These are phyloP conservation scores for Pythium sp. DNA, from an alignment of 352 stramenopile species.

Conservation along the genomic window DNA sequence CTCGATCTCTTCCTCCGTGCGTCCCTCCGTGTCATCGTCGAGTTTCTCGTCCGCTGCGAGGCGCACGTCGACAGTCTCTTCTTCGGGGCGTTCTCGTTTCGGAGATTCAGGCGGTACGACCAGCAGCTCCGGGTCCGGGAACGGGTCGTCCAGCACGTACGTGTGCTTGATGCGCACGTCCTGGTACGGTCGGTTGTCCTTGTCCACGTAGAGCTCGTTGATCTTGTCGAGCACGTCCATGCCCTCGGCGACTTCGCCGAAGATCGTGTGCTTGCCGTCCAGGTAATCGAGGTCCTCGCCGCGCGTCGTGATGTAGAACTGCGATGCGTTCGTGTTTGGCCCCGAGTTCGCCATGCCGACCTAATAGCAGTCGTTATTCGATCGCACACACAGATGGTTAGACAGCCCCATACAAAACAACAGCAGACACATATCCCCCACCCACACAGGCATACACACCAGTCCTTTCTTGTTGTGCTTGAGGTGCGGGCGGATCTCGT, in stretches of 20 bases:
- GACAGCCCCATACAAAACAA: neutral
- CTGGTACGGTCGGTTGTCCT: constrained; percentile 93
- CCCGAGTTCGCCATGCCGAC: constrained; percentile 86
- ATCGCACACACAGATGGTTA: neutral
- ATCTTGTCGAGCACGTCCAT: constrained; percentile 94
- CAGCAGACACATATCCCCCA: neutral
- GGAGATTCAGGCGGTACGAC: constrained; percentile 86
- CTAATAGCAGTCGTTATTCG: neutral
- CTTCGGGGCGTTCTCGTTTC: constrained; percentile 75
- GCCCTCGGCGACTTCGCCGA: constrained; percentile 92
- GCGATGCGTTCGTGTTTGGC: constrained; percentile 80
- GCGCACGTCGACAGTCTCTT: constrained; percentile 90
- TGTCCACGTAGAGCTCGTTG: constrained; percentile 94
- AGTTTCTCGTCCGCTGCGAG: constrained; percentile 90
- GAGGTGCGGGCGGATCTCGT: constrained; percentile 57
- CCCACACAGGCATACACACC: neutral
- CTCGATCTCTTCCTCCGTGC: constrained; percentile 88
- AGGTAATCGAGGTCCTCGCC: constrained; percentile 89
- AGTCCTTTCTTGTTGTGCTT: constrained; percentile 60
- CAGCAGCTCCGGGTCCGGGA: constrained; percentile 66
- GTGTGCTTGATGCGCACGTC: constrained; percentile 97
- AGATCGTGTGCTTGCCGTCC: constrained; percentile 90
- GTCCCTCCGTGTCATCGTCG: constrained; percentile 64
- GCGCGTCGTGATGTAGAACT: constrained; percentile 97
- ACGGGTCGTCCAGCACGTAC: constrained; percentile 84